phyloP scores from a whole-genome alignment of 345 rosid genomes.

The Salix brachista region DNA sequence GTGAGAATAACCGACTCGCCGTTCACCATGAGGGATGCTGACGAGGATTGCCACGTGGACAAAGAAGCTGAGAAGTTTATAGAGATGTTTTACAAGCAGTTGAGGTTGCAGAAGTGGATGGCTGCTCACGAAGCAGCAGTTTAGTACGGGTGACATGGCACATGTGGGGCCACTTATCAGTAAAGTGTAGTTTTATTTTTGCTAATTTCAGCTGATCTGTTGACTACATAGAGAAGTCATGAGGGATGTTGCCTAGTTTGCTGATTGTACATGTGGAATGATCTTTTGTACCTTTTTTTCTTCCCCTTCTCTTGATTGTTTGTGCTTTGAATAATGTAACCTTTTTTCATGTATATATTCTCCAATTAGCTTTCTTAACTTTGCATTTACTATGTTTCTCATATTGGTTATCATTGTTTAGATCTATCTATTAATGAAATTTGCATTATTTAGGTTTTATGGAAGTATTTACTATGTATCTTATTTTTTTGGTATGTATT shows the following conservation, averaged over 20 bases:
- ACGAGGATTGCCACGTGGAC: constrained; percentile 29
- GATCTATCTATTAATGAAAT: no score
- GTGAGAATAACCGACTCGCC: constrained; percentile 44
- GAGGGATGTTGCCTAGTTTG: not conserved
- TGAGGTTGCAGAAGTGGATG: constrained; percentile 32
- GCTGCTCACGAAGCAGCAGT: not conserved
- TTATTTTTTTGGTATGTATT: no score
- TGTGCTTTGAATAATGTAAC: not conserved
- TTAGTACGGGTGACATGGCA: not conserved
- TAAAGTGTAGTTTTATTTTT: not conserved
- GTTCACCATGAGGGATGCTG: constrained; percentile 17
- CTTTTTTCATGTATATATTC: not conserved
- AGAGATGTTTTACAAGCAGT: constrained; percentile 30
- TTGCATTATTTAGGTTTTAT: no score
- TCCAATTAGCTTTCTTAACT: no score
- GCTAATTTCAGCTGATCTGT: not conserved
- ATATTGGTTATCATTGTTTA: no score
- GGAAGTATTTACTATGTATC: no score
- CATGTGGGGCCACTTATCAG: not conserved
- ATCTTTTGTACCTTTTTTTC: not conserved
- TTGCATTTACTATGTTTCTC: no score
- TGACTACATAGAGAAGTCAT: no score
- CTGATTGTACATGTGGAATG: not conserved
- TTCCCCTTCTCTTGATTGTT: not conserved
- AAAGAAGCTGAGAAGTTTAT: constrained; percentile 41